Evolutionary conservation across 257 asterid species (phyloP).

Genomic region (Lithospermum erythrorhizon): DNA sequence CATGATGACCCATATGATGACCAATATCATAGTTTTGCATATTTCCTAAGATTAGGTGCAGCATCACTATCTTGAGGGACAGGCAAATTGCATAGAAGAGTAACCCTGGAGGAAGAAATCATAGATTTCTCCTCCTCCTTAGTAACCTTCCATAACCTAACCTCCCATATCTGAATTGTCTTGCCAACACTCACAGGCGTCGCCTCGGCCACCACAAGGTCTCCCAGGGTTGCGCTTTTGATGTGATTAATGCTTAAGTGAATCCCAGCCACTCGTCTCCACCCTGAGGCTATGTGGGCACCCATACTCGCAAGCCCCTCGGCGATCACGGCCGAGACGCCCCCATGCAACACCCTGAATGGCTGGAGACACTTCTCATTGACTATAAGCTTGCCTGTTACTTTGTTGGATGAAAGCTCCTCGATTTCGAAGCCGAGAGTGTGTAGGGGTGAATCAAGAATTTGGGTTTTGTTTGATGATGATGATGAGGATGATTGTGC

Average conservation of each 20-base stretch:
- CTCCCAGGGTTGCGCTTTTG: slow-evolving; percentile 63
- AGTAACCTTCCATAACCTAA: slow-evolving; percentile 42
- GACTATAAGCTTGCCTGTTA: slow-evolving; percentile 53
- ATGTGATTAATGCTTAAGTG: slow-evolving; percentile 37
- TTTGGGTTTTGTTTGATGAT: slow-evolving; percentile 25
- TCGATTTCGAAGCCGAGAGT: slow-evolving; percentile 54
- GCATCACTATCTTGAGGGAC: slow-evolving; percentile 50
- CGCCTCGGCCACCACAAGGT: slow-evolving; percentile 64
- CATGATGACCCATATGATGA: background rate
- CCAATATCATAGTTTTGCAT: slow-evolving; percentile 49
- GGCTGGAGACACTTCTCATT: slow-evolving; percentile 66
- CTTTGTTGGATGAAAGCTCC: slow-evolving; percentile 43
- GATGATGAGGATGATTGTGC: background rate
- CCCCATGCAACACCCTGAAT: slow-evolving; percentile 40
- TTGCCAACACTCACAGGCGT: slow-evolving; percentile 49
- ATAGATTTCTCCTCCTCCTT: slow-evolving; percentile 17
- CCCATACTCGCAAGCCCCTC: slow-evolving; percentile 36
- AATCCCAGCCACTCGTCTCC: slow-evolving; percentile 32
- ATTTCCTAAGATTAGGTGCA: slow-evolving; percentile 35
- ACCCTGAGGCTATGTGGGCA: slow-evolving; percentile 33
- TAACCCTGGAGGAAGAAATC: slow-evolving; percentile 68
- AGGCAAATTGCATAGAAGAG: slow-evolving; percentile 56
- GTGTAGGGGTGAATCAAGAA: slow-evolving; percentile 43
- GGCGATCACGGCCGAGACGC: slow-evolving; percentile 36
- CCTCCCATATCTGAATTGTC: slow-evolving; percentile 87